phyloP scores from a whole-genome alignment of 768 basidiomycete genomes.

The Suillus weaverae region DNA sequence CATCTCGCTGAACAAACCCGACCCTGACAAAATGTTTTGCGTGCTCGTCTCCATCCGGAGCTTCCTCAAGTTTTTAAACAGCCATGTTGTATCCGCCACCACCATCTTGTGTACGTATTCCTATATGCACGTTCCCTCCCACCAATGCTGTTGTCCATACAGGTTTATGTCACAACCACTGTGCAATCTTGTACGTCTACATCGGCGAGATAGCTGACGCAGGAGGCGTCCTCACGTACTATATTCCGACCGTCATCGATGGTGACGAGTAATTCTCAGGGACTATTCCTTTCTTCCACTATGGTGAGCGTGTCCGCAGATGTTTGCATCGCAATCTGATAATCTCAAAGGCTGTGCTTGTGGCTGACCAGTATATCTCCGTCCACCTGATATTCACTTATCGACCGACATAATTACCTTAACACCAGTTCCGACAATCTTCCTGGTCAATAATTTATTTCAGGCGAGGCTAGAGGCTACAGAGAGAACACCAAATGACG shows the following conservation, averaged over 20 bases:
- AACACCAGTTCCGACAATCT: neutral
- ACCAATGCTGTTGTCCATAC: neutral
- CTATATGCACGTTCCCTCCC: neutral
- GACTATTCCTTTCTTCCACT: neutral
- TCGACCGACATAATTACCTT: neutral
- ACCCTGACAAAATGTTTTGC: conserved; percentile 59
- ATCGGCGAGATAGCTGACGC: conserved; percentile 78
- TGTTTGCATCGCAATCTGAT: neutral
- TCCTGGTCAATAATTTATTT: neutral
- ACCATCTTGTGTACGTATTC: conserved; percentile 78
- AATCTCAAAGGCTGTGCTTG: neutral
- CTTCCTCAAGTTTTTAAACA: conserved; percentile 79
- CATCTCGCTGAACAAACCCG: conserved; percentile 39
- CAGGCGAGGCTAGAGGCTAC: neutral
- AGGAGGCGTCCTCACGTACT: conserved; percentile 86
- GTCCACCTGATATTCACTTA: neutral
- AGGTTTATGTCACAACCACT: conserved; percentile 84
- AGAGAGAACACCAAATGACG: neutral
- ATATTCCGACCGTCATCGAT: conserved; percentile 77
- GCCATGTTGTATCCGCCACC: conserved; percentile 77
- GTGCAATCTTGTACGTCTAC: conserved; percentile 87
- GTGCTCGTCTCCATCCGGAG: conserved; percentile 72
- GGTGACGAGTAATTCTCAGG: conserved; percentile 36
- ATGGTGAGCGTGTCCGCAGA: neutral
- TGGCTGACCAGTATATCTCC: neutral